Evolutionary conservation across 176 grass and related monocot genomes (phyloP).

Genomic region (Secale cereale): DNA sequence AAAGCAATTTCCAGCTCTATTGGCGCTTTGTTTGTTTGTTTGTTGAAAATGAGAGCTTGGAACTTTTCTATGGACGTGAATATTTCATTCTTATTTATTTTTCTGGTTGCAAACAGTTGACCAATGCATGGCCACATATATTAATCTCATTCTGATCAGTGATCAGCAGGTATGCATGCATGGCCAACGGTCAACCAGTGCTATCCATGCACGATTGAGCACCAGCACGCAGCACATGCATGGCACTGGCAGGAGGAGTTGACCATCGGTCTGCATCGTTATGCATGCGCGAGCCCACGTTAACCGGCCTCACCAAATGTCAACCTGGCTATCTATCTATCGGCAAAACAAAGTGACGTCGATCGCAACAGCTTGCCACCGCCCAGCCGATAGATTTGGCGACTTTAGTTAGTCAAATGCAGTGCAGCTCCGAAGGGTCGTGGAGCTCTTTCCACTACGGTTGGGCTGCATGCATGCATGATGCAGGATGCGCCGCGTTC

Average conservation of each 20-base stretch:
- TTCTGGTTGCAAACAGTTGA: not conserved
- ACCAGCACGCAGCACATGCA: not conserved
- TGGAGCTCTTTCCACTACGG: constrained; percentile 9
- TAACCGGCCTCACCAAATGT: constrained; percentile 5
- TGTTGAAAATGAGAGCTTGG: not conserved
- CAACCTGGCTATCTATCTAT: constrained; percentile 16
- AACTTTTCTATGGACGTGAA: not conserved
- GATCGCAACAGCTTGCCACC: constrained; percentile 28
- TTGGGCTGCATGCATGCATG: not conserved
- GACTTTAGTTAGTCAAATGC: constrained; percentile 11
- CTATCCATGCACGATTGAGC: not conserved
- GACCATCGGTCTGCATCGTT: not conserved
- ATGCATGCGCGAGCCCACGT: not conserved
- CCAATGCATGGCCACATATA: not conserved
- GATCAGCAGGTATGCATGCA: not conserved
- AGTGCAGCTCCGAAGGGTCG: not conserved
- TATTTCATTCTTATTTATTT: not conserved
- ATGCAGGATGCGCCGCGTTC: not conserved
- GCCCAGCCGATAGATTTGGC: not conserved
- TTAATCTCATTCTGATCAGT: not conserved
- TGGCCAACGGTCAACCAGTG: not conserved
- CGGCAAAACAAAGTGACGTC: constrained; percentile 13
- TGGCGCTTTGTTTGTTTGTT: not conserved
- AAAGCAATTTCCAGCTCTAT: not conserved
- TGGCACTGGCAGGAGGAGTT: not conserved